Conservation (phyloP, 202 grass and related monocot species). For the Alloteropsis angusta region DNA sequence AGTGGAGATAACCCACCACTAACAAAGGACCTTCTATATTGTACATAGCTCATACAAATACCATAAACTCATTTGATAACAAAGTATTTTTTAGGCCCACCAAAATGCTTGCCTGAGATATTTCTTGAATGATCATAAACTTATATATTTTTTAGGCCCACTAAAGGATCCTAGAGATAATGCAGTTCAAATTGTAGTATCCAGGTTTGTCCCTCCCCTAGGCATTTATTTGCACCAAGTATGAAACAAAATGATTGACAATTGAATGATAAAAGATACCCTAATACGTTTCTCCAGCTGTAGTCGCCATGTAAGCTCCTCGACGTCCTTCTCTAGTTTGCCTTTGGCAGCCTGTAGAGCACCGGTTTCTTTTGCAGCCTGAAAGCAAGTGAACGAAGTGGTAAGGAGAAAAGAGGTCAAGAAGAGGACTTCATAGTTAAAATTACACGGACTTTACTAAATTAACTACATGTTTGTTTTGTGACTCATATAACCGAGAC, state of each 20-base stretch:
- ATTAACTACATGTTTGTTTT: background rate
- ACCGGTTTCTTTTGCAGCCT: conserved; percentile 97
- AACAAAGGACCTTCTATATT: background rate
- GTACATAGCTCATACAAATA: background rate
- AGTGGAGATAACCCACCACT: background rate
- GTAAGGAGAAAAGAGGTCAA: background rate
- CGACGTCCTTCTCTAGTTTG: conserved; percentile 94
- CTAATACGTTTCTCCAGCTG: conserved; percentile 75
- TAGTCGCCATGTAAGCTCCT: conserved; percentile 80
- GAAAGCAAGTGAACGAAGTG: conserved; percentile 22
- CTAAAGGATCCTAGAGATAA: background rate
- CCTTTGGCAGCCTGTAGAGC: conserved; percentile 86
- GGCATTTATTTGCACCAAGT: conserved; percentile 11
- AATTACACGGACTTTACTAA: background rate
- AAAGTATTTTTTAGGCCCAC: background rate
- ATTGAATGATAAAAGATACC: conserved; percentile 24
- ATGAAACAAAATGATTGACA: background rate
- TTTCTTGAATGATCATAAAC: background rate
- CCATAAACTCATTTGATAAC: background rate
- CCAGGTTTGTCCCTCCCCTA: background rate
- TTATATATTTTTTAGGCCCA: background rate
- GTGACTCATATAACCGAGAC: background rate
- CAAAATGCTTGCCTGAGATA: background rate
- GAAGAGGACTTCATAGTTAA: background rate
- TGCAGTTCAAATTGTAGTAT: background rate